Percentiles rank a stretch among this genome's conserved stretches.
Evolutionary conservation across 768 basidiomycete genomes (phyloP).

Genomic region (Mrakia frigida): DNA sequence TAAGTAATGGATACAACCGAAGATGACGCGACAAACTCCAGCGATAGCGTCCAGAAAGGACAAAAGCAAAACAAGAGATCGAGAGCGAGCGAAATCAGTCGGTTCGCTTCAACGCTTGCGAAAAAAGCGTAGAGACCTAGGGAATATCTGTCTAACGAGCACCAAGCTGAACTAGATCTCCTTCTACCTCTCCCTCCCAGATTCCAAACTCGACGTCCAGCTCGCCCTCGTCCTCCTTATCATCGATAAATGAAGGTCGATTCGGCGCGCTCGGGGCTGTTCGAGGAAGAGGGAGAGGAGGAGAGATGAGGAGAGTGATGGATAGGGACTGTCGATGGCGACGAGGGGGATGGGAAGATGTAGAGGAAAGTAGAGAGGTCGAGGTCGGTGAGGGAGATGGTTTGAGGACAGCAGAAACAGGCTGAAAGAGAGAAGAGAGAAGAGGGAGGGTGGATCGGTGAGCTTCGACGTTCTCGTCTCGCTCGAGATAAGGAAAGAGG

Average conservation of each 20-base stretch:
- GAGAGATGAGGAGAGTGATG: background rate
- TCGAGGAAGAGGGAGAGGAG: background rate
- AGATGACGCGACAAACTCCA: no score
- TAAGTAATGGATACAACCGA: no score
- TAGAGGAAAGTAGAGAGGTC: background rate
- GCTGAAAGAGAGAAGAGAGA: background rate
- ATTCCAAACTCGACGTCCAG: background rate
- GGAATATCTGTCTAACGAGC: no score
- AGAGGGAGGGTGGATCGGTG: background rate
- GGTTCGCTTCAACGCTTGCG: no score
- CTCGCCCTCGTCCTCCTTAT: background rate
- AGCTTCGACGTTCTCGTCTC: background rate
- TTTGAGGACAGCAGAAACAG: background rate
- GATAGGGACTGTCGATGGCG: background rate
- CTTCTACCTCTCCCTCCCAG: background rate
- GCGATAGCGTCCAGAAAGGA: no score
- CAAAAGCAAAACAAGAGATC: no score
- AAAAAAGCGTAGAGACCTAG: no score
- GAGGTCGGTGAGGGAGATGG: background rate
- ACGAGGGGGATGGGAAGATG: background rate
- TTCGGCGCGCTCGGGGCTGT: no score
- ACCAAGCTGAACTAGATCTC: background rate
- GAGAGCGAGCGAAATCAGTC: no score
- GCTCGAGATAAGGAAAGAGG: background rate
- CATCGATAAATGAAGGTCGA: no score